phyloP scores from a whole-genome alignment of 2,329 filamentous ascomycete genomes.

The Penicillium sp. region DNA sequence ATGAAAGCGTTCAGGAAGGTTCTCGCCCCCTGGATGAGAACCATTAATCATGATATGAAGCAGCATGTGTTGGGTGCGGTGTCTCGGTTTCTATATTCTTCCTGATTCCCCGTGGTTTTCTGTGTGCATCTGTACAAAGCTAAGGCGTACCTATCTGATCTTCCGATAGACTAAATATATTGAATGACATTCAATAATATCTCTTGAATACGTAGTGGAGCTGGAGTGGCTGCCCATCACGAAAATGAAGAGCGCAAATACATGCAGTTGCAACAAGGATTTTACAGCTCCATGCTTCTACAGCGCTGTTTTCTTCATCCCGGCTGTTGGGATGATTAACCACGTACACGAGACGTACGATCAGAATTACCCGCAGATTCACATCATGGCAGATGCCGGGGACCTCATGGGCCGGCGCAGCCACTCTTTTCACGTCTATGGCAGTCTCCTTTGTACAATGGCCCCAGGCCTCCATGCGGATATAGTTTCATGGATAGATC shows the following conservation, averaged over 20 bases:
- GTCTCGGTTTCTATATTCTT: not conserved
- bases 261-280: too few species aligned
- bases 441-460: not conserved
- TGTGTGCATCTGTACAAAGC: constrained; percentile 2
- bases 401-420: too few species aligned
- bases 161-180: constrained; percentile 4
- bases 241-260: too few species aligned
- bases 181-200: not conserved
- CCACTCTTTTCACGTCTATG: not conserved
- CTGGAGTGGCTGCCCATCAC: too few species aligned
- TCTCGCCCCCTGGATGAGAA: not conserved
- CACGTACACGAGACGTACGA: too few species aligned
- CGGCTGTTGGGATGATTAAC: too few species aligned
- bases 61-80: constrained; percentile 5
- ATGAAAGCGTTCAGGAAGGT: constrained; percentile 21
- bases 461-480: not conserved
- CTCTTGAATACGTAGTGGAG: not conserved
- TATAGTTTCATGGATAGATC: not conserved
- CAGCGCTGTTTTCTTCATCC: too few species aligned
- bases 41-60: constrained; percentile 10
- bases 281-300: too few species aligned
- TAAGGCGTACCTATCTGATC: not conserved
- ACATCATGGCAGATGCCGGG: too few species aligned
- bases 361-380: too few species aligned
- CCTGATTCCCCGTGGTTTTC: not conserved